Evolutionary conservation across 163 green algal species (phyloP).

Genomic region (Coccomyxa subellipsoidea): DNA sequence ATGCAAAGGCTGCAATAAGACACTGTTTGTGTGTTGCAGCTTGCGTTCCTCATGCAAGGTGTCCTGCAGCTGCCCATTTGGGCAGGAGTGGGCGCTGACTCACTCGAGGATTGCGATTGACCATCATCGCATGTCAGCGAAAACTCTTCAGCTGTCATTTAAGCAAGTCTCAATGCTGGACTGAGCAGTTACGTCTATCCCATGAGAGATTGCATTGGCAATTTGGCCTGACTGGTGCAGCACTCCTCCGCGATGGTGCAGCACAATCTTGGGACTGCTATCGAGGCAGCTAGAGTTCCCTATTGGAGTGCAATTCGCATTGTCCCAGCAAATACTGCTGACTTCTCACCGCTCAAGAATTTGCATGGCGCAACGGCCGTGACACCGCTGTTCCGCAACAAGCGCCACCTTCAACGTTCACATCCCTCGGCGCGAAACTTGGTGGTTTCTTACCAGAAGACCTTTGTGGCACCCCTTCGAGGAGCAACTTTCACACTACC

Average conservation of each 20-base stretch:
- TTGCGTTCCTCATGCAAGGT: no score
- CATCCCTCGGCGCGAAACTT: not conserved
- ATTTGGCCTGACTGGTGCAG: not conserved
- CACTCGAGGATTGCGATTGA: not conserved
- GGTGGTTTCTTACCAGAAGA: not conserved
- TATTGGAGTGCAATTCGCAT: no score
- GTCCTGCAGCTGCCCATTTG: not conserved
- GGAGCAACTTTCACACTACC: slow-evolving; percentile 6
- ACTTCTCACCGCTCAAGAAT: not conserved
- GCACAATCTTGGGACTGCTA: not conserved
- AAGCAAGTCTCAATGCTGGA: no score
- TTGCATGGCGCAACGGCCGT: not conserved
- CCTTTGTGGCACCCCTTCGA: not conserved
- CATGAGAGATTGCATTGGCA: not conserved
- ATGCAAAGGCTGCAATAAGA: no score
- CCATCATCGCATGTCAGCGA: not conserved
- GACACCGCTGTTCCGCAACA: not conserved
- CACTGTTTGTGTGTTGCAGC: no score
- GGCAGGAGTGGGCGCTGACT: not conserved
- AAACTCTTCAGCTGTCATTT: not conserved
- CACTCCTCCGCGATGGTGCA: not conserved
- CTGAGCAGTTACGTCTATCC: not conserved
- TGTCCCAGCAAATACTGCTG: not conserved
- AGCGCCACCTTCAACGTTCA: slow-evolving; percentile 5
- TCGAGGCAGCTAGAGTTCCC: no score